Percentiles rank a stretch among this genome's conserved stretches.
Evolutionary conservation across 192 early-diverging fungal species (phyloP).

Genomic region (Linnemannia hyalina): DNA sequence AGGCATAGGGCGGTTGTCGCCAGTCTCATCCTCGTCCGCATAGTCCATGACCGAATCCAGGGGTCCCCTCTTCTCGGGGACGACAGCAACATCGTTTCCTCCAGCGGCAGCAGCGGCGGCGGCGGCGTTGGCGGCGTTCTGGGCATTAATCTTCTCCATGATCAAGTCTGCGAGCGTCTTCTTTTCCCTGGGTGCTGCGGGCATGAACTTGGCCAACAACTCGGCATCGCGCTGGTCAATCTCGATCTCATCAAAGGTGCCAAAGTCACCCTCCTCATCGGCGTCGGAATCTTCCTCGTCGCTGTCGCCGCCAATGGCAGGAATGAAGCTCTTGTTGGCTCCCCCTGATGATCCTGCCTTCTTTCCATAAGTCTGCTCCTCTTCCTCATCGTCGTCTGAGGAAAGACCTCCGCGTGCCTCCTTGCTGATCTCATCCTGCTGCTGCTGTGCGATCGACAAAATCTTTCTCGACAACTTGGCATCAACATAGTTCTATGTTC

Average conservation of each 20-base stretch:
- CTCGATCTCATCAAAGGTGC: constrained; percentile 63
- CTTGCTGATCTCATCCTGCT: constrained; percentile 89
- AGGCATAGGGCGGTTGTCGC: constrained; percentile 54
- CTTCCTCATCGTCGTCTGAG: constrained; percentile 59
- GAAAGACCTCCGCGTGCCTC: constrained; percentile 56
- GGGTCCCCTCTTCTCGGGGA: constrained; percentile 51
- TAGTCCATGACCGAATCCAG: constrained; percentile 48
- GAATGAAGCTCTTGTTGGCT: constrained; percentile 40
- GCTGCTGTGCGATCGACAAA: constrained; percentile 87
- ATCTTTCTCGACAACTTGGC: constrained; percentile 92
- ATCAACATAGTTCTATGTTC: constrained; percentile 80
- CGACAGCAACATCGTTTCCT: constrained; percentile 45
- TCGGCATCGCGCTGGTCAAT: constrained; percentile 85
- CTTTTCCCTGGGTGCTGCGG: constrained; percentile 82
- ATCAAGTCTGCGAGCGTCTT: constrained; percentile 96
- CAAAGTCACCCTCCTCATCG: constrained; percentile 74
- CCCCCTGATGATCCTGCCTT: constrained; percentile 22
- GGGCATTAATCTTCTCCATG: constrained; percentile 93
- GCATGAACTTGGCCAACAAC: constrained; percentile 94
- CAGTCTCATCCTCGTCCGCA: constrained; percentile 57
- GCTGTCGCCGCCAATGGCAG: constrained; percentile 70
- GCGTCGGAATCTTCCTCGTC: constrained; percentile 75
- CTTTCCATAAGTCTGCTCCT: constrained; percentile 56
- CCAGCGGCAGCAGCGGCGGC: constrained; percentile 40
- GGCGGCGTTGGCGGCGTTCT: constrained; percentile 65